phyloP scores from a whole-genome alignment of 345 rosid species.

The sweet orange (Citrus sinensis) region DNA sequence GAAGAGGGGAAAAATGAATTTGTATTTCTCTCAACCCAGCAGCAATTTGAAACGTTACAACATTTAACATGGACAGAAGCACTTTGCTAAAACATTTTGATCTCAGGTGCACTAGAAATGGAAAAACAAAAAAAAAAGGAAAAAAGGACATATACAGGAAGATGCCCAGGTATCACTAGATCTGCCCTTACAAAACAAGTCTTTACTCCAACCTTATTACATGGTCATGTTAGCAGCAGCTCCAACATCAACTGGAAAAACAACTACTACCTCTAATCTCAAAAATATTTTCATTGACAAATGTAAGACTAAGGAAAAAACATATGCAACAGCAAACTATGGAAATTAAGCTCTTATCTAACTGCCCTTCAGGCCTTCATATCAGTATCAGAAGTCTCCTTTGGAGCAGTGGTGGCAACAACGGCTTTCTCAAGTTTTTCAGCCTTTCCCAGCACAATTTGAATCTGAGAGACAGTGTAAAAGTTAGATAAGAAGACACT shows the following conservation, averaged over 20 bases:
- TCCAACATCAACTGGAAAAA: not conserved
- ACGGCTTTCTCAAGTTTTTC: slow-evolving; percentile 13
- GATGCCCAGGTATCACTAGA: not conserved
- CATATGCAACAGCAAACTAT: not conserved
- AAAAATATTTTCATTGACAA: not conserved
- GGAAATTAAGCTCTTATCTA: slow-evolving; percentile 3
- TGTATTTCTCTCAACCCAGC: not conserved
- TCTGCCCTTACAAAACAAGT: not conserved
- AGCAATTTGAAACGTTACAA: not conserved
- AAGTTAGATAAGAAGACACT: not conserved
- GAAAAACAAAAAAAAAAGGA: not conserved
- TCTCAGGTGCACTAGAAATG: not conserved
- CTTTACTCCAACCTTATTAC: not conserved
- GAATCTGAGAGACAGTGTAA: slow-evolving; percentile 15
- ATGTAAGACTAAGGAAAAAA: not conserved
- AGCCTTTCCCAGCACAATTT: slow-evolving; percentile 31
- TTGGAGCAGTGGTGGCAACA: slow-evolving; percentile 5
- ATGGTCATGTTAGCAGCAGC: not conserved
- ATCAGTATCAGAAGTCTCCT: not conserved
- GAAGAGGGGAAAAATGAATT: not conserved
- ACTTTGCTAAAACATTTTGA: not conserved
- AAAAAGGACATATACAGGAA: not conserved
- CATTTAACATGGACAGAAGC: not conserved
- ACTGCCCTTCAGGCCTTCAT: not conserved
- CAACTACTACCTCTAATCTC: not conserved